Evolutionary conservation across 2,329 filamentous ascomycete genomes (phyloP).

Genomic region (Geosmithia morbida): DNA sequence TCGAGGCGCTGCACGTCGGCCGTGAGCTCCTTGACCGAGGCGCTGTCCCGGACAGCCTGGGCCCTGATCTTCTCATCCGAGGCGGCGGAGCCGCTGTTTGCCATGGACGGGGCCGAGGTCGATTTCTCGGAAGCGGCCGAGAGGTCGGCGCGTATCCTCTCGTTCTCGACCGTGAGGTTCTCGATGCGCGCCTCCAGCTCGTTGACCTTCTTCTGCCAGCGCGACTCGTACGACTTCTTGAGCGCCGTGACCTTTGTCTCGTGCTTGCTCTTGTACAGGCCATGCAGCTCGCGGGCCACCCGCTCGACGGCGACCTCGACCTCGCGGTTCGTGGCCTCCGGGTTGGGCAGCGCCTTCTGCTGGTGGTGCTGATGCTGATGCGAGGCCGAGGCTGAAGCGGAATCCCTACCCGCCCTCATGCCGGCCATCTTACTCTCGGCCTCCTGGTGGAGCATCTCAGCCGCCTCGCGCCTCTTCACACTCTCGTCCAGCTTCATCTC

Average conservation of each 20-base stretch:
- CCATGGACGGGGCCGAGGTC: constrained; percentile 51
- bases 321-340: constrained; percentile 32
- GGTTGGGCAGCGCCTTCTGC: constrained; percentile 18
- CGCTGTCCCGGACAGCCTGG: constrained; percentile 49
- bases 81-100: constrained; percentile 29
- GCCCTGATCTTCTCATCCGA: constrained; percentile 32
- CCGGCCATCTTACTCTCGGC: constrained; percentile 63
- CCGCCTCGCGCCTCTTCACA: constrained; percentile 59
- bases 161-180: constrained; percentile 58
- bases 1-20: constrained; percentile 64
- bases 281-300: constrained; percentile 85
- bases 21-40: constrained; percentile 53
- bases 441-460: constrained; percentile 62
- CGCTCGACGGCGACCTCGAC: constrained; percentile 80
- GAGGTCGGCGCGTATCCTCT: constrained; percentile 39
- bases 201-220: constrained; percentile 77
- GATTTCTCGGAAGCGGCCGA: constrained; percentile 27
- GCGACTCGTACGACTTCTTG: constrained; percentile 70
- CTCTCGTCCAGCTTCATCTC: constrained; percentile 62
- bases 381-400: constrained; percentile 9
- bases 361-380: background rate
- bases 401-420: constrained; percentile 48
- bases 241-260: constrained; percentile 89
- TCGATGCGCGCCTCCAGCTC: constrained; percentile 63
- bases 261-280: constrained; percentile 92